These are phyloP conservation scores for Sarcomyxa edulis DNA, from an alignment of 768 basidiomycete species.

Conservation along the genomic window DNA sequence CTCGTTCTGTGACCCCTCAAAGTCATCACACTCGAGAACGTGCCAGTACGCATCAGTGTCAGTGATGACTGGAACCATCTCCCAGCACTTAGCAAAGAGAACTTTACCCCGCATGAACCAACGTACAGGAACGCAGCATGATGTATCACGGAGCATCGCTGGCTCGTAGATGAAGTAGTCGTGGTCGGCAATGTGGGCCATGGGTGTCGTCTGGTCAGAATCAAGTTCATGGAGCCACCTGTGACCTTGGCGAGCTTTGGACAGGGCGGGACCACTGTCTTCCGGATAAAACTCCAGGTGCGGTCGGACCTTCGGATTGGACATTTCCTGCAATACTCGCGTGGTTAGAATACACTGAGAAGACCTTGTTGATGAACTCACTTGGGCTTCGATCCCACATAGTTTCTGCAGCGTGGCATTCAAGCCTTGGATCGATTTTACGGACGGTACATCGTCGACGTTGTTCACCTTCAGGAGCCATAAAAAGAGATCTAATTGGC, in stretches of 20 bases:
- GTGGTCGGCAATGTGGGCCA: conserved; percentile 14
- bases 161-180: conserved; percentile 26
- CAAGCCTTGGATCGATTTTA: conserved; percentile 9
- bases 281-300: conserved; percentile 28
- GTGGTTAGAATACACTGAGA: conserved; percentile 20
- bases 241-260: conserved; percentile 17
- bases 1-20: conserved; percentile 5
- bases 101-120: conserved; percentile 15
- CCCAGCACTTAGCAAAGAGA: conserved; percentile 17
- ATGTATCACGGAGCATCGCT: conserved; percentile 10
- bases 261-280: conserved; percentile 17
- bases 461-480: conserved; percentile 19
- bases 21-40: conserved; percentile 9
- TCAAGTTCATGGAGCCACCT: conserved; percentile 24
- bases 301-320: conserved; percentile 25
- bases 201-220: conserved; percentile 18
- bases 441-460: conserved; percentile 17
- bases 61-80: conserved; percentile 1
- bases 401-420: conserved; percentile 14
- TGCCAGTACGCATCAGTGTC: conserved; percentile 11
- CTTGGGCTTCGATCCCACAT: conserved; percentile 20
- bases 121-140: conserved; percentile 15
- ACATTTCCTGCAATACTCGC: conserved; percentile 31
- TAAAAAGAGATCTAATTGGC: conserved; percentile 21
- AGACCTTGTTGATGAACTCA: conserved; percentile 30